A percentile compares a stretch with the other conserved stretches of the same genome.
Evolutionary conservation across 768 basidiomycete species (phyloP).

Genomic region (Gelatoporia subvermispora): DNA sequence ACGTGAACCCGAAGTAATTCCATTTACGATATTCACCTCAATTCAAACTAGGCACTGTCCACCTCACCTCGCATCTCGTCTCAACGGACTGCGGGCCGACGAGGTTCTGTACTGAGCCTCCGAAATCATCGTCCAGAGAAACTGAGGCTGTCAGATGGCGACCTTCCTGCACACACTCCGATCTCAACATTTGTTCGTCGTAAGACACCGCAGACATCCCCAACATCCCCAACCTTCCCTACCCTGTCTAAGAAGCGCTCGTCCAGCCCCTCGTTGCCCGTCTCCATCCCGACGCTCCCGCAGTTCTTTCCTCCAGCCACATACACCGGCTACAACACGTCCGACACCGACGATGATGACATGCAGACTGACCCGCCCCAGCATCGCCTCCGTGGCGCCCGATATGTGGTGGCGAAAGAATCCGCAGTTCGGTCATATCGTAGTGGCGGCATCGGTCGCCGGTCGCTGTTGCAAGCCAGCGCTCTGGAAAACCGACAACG

Average conservation of each 20-base stretch:
- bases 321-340: conserved; percentile 10
- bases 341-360: conserved; percentile 24
- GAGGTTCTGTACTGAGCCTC: conserved; percentile 8
- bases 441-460: no score
- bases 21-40: background rate
- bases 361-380: conserved; percentile 9
- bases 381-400: background rate
- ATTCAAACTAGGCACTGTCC: conserved; percentile 20
- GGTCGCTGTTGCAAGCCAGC: no score
- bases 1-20: background rate
- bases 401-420: background rate
- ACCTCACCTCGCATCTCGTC: conserved; percentile 24
- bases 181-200: conserved; percentile 79
- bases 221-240: conserved; percentile 61
- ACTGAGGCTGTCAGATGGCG: conserved; percentile 21
- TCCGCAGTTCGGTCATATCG: no score
- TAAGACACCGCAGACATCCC: conserved; percentile 71
- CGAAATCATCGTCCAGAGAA: conserved; percentile 15
- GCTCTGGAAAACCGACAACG: no score
- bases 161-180: conserved; percentile 43
- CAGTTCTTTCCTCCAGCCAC: conserved; percentile 22
- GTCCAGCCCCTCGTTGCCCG: conserved; percentile 39
- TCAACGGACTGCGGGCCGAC: background rate
- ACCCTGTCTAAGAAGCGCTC: conserved; percentile 24
- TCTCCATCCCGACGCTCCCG: conserved; percentile 64